Conservation (phyloP, 2,329 filamentous ascomycete species). For the Endoconidiophora polonica region DNA sequence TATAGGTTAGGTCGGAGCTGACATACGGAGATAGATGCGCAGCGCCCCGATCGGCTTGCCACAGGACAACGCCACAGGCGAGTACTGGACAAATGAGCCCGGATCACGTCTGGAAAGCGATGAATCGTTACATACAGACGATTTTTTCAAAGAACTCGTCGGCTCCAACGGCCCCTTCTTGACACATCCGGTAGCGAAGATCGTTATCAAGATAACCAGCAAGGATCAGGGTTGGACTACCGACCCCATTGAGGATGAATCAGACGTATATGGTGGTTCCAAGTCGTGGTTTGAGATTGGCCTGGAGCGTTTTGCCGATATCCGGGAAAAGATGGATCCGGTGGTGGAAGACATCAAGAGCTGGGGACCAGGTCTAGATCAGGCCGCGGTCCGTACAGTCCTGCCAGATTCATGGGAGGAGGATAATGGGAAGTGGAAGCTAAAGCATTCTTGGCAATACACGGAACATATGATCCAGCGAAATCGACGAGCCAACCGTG, state of each 20-base stretch:
- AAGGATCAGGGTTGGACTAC: constrained; percentile 43
- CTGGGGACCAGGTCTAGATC: constrained; percentile 16
- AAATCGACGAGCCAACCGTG: constrained; percentile 24
- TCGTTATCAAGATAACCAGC: constrained; percentile 41
- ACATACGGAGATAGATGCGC: constrained; percentile 21
- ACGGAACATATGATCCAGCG: constrained; percentile 29
- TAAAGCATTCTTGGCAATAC: constrained; percentile 24
- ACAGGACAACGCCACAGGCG: background rate
- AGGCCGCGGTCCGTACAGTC: constrained; percentile 23
- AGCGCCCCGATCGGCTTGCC: constrained; percentile 25
- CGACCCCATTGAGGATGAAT: background rate
- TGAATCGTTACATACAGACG: background rate
- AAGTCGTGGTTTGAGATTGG: constrained; percentile 50
- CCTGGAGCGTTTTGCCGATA: constrained; percentile 35
- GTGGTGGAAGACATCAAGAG: background rate
- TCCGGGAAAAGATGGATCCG: background rate
- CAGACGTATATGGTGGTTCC: constrained; percentile 19
- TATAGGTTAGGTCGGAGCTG: background rate
- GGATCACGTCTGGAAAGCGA: background rate
- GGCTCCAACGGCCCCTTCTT: constrained; percentile 22
- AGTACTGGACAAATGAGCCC: constrained; percentile 1
- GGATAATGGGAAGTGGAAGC: constrained; percentile 16
- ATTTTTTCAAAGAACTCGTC: background rate
- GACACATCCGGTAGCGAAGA: constrained; percentile 37
- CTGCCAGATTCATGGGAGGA: constrained; percentile 18